A percentile compares a stretch with the other conserved stretches of the same genome.
These are phyloP conservation scores for Pichia nanzhaoensis DNA, from an alignment of 805 yeast species.

Conservation along the genomic window DNA sequence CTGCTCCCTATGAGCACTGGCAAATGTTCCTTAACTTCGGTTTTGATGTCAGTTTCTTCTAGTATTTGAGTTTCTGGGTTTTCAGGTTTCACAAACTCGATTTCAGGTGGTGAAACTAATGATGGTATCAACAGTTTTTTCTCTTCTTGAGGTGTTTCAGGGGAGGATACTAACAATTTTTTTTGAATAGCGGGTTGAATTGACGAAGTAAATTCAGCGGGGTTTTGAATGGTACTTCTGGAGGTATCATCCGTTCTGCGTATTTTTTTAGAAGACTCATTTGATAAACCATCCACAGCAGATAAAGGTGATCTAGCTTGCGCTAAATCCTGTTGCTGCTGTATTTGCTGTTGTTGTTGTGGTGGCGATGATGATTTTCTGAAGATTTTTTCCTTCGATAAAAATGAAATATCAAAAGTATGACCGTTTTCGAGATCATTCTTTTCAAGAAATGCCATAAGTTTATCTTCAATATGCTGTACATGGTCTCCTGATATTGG, in stretches of 20 bases:
- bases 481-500: conserved; percentile 36
- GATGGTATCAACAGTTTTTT: too few relatives aligned
- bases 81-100: too few relatives aligned
- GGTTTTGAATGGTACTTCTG: neutral
- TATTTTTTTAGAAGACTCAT: conserved; percentile 7
- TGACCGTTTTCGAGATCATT: conserved; percentile 46
- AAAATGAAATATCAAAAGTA: conserved; percentile 30
- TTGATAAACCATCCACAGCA: neutral
- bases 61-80: too few relatives aligned
- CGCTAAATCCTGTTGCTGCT: conserved; percentile 5
- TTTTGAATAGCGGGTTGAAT: neutral
- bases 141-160: neutral
- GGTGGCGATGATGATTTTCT: conserved; percentile 26
- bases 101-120: too few relatives aligned
- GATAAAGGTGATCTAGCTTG: neutral
- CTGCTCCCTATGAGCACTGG: too few relatives aligned
- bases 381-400: conserved; percentile 30
- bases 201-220: neutral
- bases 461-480: conserved; percentile 33
- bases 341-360: conserved; percentile 15
- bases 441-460: conserved; percentile 40
- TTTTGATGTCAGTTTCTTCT: too few relatives aligned
- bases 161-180: too few relatives aligned
- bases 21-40: too few relatives aligned
- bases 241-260: neutral